A percentile compares a stretch with the other conserved stretches of the same genome.
phyloP scores from a whole-genome alignment of 2,329 filamentous ascomycete genomes.

The Paecilomyces sp. region DNA sequence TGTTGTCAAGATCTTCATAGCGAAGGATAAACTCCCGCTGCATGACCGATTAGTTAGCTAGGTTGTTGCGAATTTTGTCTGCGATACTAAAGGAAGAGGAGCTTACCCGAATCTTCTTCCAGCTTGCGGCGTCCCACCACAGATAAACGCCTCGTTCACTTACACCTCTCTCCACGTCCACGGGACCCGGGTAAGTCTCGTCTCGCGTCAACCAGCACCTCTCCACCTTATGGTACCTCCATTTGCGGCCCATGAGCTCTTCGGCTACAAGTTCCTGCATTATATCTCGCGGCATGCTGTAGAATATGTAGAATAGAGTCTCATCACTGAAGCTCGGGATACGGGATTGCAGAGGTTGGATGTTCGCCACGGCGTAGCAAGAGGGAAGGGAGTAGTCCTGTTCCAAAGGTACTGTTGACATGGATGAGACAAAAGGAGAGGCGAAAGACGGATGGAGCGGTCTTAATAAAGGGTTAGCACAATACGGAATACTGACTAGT shows the following conservation, averaged over 20 bases:
- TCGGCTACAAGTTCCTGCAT: slow-evolving; percentile 59
- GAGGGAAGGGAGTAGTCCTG: slow-evolving; percentile 57
- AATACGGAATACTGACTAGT: background rate
- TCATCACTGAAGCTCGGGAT: slow-evolving; percentile 56
- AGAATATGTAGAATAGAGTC: slow-evolving; percentile 64
- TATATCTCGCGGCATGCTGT: slow-evolving; percentile 58
- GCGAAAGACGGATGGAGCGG: slow-evolving; percentile 58
- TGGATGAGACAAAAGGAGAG: slow-evolving; percentile 54
- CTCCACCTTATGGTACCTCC: slow-evolving; percentile 47
- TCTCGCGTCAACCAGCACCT: slow-evolving; percentile 46
- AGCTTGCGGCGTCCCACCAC: slow-evolving; percentile 42
- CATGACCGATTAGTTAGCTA: slow-evolving; percentile 1
- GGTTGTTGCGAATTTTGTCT: background rate
- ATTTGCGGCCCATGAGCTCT: slow-evolving; percentile 51
- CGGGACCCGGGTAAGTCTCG: slow-evolving; percentile 39
- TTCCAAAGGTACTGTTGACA: slow-evolving; percentile 51
- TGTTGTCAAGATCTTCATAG: slow-evolving; percentile 44
- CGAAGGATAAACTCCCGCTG: slow-evolving; percentile 43
- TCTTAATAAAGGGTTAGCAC: slow-evolving; percentile 31
- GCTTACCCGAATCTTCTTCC: slow-evolving; percentile 44
- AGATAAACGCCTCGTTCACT: slow-evolving; percentile 46
- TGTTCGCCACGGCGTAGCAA: slow-evolving; percentile 61
- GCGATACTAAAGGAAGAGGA: slow-evolving; percentile 2
- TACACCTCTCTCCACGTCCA: slow-evolving; percentile 40
- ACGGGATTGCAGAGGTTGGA: slow-evolving; percentile 53